Base-by-base conservation (phyloP, 225 moss, liverwort and hornwort genomes). In the Physcomitrium patens region DNA sequence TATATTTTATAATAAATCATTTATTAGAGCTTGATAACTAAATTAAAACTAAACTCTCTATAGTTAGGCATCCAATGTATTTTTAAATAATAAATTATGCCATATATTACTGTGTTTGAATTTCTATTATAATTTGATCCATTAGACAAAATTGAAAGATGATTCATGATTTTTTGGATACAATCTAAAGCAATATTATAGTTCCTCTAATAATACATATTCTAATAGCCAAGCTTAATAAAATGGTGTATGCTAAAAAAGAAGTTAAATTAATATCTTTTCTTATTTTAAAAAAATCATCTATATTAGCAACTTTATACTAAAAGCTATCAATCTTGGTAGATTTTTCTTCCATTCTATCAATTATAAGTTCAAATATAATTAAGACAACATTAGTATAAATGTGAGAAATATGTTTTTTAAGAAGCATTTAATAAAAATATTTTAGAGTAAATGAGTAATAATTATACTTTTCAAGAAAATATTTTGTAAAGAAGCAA, bases 221-320 rank as follows among this genome's bases (percentile, higher is more conserved):
- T 1, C 77, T 77, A 60, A 73, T 8, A 20, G 73, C 53, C 67
- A 77, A 52, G 67, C 81, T 77, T 13, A 82, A 3, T 37, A 77
- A 73, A 16, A 82, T 87, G 87, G 68, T 90, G 90, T 1, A 65
- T 51, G 3, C 27, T 11, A 66, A 70, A 90, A 65, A 87, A 90
- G 8, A 85, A 12, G 27, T 81, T 68, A 41, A 85, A 90, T 22
- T 27, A 41, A 16, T 48, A 77, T 54, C 77, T 63, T 24, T 87
- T 79, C 22, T 83, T 67, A 10, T 0, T 59, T 27, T 5, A 83
- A 9, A 8, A 85, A 83, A 8, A 87, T 85, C 10, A 60, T 12
- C 77, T 78, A 71, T 79, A 90, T 87, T 16, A 82, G 10, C 0
- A 83, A 2, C 15, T 81, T 85, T 0, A 79, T 74, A 10, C 47